phyloP scores from a whole-genome alignment of 306 rosid genomes.

The Vicia villosa region DNA sequence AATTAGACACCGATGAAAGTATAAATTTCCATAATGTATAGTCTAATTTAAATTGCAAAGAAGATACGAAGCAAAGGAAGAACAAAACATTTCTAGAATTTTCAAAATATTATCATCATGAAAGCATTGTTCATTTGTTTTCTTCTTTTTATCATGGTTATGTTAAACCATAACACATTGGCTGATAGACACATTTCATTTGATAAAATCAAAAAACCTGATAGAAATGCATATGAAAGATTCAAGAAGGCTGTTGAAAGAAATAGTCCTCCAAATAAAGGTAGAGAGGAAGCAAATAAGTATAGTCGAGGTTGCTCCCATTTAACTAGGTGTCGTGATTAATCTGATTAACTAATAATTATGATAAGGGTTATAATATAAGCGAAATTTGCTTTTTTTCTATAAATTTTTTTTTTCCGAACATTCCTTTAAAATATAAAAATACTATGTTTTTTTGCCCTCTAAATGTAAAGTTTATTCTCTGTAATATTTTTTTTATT shows the following conservation, averaged over 20 bases:
- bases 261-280: not conserved
- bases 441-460: too few relatives aligned
- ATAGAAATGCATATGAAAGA: not conserved
- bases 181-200: not conserved
- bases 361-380: too few relatives aligned
- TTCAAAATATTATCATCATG: not conserved
- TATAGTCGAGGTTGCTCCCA: not conserved
- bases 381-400: too few relatives aligned
- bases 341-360: not conserved
- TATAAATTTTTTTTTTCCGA: too few relatives aligned
- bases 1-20: not conserved
- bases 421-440: too few relatives aligned
- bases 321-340: not conserved
- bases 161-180: not conserved
- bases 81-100: too few relatives aligned
- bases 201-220: not conserved
- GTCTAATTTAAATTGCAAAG: not conserved
- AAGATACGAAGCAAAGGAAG: too few relatives aligned
- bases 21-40: too few relatives aligned
- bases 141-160: not conserved
- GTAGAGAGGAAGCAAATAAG: not conserved
- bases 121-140: not conserved
- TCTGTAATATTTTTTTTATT: too few relatives aligned
- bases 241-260: rapidly evolving
- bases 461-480: too few relatives aligned